phyloP scores from a whole-genome alignment of 208 protist genomes.

The Wallacemonas sp. region DNA sequence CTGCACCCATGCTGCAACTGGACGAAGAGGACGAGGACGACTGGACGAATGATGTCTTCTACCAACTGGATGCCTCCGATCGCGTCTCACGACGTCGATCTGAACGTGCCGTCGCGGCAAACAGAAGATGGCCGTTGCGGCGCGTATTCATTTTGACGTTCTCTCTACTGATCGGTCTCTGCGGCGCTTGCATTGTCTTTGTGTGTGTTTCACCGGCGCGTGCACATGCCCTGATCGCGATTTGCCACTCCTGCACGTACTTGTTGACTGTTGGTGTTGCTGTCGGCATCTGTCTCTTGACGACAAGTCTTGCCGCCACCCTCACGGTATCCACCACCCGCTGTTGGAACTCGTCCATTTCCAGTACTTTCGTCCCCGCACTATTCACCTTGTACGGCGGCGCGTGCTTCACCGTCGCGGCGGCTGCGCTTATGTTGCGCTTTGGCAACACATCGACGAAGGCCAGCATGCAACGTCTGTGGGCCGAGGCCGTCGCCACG shows the following conservation, averaged over 20 bases:
- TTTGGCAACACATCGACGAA: conserved; percentile 2
- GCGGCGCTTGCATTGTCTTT: neutral
- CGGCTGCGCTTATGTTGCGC: neutral
- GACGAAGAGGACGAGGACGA: conserved; percentile 24
- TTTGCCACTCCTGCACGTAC: neutral
- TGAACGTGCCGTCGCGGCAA: neutral
- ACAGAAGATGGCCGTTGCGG: neutral
- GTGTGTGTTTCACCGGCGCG: neutral
- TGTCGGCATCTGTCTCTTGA: conserved; percentile 13
- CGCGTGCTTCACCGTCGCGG: conserved; percentile 15
- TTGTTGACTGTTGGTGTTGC: conserved; percentile 1
- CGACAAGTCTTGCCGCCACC: conserved; percentile 15
- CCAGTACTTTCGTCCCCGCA: neutral
- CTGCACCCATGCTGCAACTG: neutral
- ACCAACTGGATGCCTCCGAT: neutral
- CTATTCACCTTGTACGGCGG: conserved; percentile 21
- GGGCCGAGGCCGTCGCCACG: conserved; percentile 24
- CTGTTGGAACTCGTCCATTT: neutral
- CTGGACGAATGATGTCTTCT: conserved; percentile 50
- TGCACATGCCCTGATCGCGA: neutral
- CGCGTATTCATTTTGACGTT: conserved; percentile 11
- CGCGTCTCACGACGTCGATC: neutral
- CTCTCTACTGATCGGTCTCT: conserved; percentile 13
- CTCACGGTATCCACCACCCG: conserved; percentile 6
- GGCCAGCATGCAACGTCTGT: conserved; percentile 17